A percentile compares a stretch with the other conserved stretches of the same genome.
phyloP scores from a whole-genome alignment of 139 green algal species.

The Chlamydomonas applanata region DNA sequence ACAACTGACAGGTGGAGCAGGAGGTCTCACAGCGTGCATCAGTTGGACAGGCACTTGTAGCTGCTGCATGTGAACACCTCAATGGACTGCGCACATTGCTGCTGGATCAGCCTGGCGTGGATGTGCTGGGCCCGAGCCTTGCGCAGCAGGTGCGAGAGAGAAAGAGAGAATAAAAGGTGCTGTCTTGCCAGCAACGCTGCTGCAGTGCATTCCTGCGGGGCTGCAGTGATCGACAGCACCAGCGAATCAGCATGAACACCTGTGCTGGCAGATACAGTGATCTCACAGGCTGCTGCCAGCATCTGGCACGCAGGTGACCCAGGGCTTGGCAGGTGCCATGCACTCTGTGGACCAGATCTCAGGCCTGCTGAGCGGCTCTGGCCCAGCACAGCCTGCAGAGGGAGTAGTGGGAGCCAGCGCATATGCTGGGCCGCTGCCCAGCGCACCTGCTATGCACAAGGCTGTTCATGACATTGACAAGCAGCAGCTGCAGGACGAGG shows the following conservation, averaged over 20 bases:
- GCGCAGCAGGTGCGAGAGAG: too few relatives aligned
- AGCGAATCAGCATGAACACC: too few relatives aligned
- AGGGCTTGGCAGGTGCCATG: neutral
- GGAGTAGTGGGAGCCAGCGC: neutral
- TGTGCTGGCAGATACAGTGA: neutral
- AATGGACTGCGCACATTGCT: neutral
- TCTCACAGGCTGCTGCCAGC: neutral
- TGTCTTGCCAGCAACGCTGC: too few relatives aligned
- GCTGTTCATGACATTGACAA: neutral
- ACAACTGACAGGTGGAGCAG: conserved; percentile 9
- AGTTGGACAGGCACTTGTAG: neutral
- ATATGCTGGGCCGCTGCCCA: neutral
- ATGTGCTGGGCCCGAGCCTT: too few relatives aligned
- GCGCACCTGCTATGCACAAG: neutral
- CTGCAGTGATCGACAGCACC: too few relatives aligned
- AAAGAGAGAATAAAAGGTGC: too few relatives aligned
- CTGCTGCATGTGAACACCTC: conserved; percentile 1
- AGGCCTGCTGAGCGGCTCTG: neutral
- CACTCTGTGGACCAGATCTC: neutral
- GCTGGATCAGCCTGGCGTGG: neutral
- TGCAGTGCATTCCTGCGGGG: too few relatives aligned
- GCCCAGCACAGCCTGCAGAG: neutral
- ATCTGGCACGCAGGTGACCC: neutral
- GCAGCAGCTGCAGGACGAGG: conserved; percentile 6
- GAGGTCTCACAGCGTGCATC: neutral